These are phyloP conservation scores for Fusarium camptoceras DNA, from an alignment of 2,329 filamentous ascomycete species.

Conservation along the genomic window DNA sequence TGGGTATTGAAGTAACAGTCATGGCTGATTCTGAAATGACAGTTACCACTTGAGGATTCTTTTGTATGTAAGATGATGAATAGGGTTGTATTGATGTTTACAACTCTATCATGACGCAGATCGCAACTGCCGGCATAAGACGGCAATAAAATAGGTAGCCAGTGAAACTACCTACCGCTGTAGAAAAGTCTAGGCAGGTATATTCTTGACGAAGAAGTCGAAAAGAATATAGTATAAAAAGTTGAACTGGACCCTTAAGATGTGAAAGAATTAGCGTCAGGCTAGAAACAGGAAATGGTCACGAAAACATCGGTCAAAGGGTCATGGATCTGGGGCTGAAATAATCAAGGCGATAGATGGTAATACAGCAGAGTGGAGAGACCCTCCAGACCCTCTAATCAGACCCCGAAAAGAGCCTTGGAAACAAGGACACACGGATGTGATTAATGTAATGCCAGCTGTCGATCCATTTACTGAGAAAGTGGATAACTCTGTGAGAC, in stretches of 20 bases:
- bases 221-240: not conserved
- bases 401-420: conserved; percentile 4
- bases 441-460: not conserved
- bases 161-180: not conserved
- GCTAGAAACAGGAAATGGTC: not conserved
- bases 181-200: not conserved
- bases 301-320: conserved; percentile 19
- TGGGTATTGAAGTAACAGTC: conserved; percentile 9
- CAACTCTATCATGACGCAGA: conserved; percentile 30
- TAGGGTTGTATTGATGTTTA: conserved; percentile 21
- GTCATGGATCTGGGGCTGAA: conserved; percentile 28
- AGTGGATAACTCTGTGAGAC: conserved; percentile 1
- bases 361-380: conserved; percentile 22
- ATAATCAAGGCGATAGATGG: conserved; percentile 4
- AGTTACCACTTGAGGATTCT: not conserved
- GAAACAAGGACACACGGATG: conserved; percentile 12
- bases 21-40: conserved; percentile 9
- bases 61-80: not conserved
- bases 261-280: not conserved
- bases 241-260: not conserved
- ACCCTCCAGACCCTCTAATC: not conserved
- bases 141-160: conserved; percentile 11
- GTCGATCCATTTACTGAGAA: not conserved
- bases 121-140: not conserved
- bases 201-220: not conserved